A percentile compares a stretch with the other conserved stretches of the same genome.
phyloP scores from a whole-genome alignment of 305 asterid genomes.

The Solanum hybrid region DNA sequence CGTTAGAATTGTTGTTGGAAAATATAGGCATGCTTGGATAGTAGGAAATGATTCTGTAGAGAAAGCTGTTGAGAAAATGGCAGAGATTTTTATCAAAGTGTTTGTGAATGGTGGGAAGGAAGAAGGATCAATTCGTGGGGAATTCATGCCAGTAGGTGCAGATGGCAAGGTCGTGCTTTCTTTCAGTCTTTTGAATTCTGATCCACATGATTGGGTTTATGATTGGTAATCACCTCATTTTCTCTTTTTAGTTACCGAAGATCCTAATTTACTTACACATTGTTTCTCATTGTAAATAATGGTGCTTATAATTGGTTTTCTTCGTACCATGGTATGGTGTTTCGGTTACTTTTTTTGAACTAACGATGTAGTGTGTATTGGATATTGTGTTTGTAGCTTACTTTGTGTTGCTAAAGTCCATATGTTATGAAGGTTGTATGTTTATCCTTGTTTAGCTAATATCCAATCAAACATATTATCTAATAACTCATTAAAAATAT shows the following conservation, averaged over 20 bases:
- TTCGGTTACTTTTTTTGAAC: neutral
- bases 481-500: neutral
- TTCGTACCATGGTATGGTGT: neutral
- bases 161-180: slow-evolving; percentile 89
- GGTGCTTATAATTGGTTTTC: neutral
- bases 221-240: slow-evolving; percentile 43
- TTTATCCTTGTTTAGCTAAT: neutral
- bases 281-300: neutral
- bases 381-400: neutral
- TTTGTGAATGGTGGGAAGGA: slow-evolving; percentile 83
- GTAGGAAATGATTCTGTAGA: slow-evolving; percentile 46
- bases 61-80: slow-evolving; percentile 53
- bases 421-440: neutral
- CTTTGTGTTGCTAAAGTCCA: neutral
- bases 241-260: neutral
- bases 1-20: slow-evolving; percentile 63
- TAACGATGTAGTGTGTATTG: neutral
- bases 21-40: slow-evolving; percentile 82
- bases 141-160: slow-evolving; percentile 91
- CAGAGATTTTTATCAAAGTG: slow-evolving; percentile 56
- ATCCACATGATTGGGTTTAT: slow-evolving; percentile 69
- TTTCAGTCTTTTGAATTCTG: slow-evolving; percentile 80
- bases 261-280: neutral
- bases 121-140: slow-evolving; percentile 64
- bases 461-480: neutral